Conservation (phyloP, 169 alveolate genomes). For the Plasmodium fragile region DNA sequence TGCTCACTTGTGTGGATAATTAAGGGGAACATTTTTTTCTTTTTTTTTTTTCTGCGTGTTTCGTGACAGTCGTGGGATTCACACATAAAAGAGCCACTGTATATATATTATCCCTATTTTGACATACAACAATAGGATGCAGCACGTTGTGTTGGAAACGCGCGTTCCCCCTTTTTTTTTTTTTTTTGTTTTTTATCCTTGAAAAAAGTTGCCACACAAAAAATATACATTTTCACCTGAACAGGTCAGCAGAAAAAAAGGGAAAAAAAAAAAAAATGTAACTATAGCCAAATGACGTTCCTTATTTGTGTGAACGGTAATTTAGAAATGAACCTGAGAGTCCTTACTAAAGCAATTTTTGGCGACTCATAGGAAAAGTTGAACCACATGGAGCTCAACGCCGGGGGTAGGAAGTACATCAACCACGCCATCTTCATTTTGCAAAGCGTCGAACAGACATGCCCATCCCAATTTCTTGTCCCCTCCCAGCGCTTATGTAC, state of each 20-base stretch:
- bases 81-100: background rate
- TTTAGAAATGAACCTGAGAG: background rate
- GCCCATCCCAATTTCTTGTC: background rate
- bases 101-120: background rate
- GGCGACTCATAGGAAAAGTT: background rate
- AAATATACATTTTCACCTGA: slow-evolving; percentile 3
- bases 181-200: background rate
- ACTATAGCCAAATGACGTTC: background rate
- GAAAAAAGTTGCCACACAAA: background rate
- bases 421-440: background rate
- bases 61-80: background rate
- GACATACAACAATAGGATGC: background rate
- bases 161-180: background rate
- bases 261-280: background rate
- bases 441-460: background rate
- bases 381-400: background rate
- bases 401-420: background rate
- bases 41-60: too few species aligned
- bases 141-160: background rate
- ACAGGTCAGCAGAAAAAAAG: background rate
- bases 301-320: background rate
- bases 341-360: background rate
- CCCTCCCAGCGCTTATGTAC: background rate
- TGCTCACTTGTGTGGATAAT: background rate
- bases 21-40: background rate